Evolutionary conservation across 2,329 filamentous ascomycete species (phyloP).

Genomic region (Claviceps monticola): DNA sequence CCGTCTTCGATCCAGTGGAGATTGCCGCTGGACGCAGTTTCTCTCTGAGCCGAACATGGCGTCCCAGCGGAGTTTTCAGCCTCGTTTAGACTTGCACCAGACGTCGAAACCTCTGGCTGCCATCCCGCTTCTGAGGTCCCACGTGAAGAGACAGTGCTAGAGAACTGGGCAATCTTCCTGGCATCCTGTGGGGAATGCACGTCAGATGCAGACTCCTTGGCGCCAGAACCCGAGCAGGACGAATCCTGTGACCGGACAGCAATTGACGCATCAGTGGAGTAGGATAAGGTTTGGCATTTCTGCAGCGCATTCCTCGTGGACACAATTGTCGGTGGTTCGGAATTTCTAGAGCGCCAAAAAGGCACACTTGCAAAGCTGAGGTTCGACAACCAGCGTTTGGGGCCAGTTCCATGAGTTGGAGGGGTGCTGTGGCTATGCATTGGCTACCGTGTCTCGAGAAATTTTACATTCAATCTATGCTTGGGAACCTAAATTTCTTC

Average conservation of each 20-base stretch:
- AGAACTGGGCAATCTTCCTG: neutral
- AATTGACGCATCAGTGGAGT: neutral
- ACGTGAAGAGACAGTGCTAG: neutral
- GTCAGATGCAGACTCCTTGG: neutral
- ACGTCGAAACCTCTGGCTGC: neutral
- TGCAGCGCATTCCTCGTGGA: neutral
- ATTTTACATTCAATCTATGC: neutral
- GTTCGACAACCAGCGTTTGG: neutral
- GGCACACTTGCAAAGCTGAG: neutral
- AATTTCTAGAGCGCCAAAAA: neutral
- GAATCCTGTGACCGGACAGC: neutral
- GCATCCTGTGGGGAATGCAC: neutral
- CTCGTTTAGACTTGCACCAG: neutral
- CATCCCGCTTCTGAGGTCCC: neutral
- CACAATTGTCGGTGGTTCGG: slow-evolving; percentile 1
- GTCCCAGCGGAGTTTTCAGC: neutral
- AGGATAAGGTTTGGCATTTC: neutral
- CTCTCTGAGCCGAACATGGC: neutral
- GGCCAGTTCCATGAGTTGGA: neutral
- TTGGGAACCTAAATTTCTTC: neutral
- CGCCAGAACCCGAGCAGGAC: neutral
- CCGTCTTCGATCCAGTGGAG: neutral
- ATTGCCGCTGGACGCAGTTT: neutral
- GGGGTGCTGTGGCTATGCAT: neutral
- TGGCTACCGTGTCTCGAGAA: neutral